phyloP scores from a whole-genome alignment of 768 basidiomycete species.

The Melanogaster broomeanus region DNA sequence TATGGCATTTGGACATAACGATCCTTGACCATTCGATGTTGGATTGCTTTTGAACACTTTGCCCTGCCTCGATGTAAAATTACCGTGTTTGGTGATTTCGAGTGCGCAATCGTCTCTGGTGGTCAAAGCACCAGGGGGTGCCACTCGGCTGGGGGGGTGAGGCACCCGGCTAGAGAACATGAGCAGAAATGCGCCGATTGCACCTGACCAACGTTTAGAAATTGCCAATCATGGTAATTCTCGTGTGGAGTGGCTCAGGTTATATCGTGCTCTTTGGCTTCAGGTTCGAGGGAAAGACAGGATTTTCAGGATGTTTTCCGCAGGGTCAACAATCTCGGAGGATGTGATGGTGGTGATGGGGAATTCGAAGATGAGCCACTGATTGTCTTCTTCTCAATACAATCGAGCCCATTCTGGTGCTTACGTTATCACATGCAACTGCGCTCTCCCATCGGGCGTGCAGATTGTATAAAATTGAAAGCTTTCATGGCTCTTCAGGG shows the following conservation, averaged over 20 bases:
- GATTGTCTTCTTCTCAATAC: constrained; percentile 9
- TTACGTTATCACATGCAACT: constrained; percentile 6
- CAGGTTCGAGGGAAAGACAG: background rate
- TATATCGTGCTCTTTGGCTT: background rate
- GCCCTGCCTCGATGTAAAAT: constrained; percentile 17
- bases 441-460: too few species aligned
- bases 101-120: constrained; percentile 18
- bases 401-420: constrained; percentile 1
- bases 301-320: background rate
- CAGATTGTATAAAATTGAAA: background rate
- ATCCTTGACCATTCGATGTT: constrained; percentile 10
- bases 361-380: background rate
- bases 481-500: too few species aligned
- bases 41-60: constrained; percentile 29
- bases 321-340: background rate
- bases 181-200: constrained; percentile 23
- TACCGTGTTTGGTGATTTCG: constrained; percentile 19
- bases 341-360: background rate
- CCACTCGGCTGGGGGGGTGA: constrained; percentile 17
- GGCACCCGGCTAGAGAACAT: constrained; percentile 25
- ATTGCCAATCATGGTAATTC: background rate
- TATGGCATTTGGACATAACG: constrained; percentile 16
- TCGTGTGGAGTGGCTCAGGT: background rate
- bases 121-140: constrained; percentile 16
- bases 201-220: constrained; percentile 12